Conservation (phyloP, 78 protist genomes). For the Anaeramoeba flamelloides region DNA sequence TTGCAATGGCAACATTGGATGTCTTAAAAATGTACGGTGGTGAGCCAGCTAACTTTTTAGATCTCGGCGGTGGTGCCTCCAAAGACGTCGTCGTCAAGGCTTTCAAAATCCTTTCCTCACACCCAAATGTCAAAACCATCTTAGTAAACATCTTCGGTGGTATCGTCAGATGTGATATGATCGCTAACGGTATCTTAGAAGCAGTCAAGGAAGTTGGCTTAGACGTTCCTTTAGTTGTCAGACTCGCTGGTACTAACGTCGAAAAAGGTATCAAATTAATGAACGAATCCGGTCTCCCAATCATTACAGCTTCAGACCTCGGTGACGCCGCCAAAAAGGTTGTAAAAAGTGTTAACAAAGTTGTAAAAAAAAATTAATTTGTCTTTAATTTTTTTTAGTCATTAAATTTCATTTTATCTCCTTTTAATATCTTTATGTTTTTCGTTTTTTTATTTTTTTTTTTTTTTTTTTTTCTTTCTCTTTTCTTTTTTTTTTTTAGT, state of each 20-base stretch:
- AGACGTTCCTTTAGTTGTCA: slow-evolving; percentile 25
- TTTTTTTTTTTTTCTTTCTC: no score
- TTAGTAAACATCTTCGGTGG: slow-evolving; percentile 36
- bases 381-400: no score
- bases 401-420: no score
- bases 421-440: no score
- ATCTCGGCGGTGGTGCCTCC: slow-evolving; percentile 85
- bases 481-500: no score
- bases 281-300: slow-evolving; percentile 34
- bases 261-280: slow-evolving; percentile 46
- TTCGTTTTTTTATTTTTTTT: no score
- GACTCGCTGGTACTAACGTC: slow-evolving; percentile 58
- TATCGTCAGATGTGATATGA: slow-evolving; percentile 27
- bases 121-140: slow-evolving; percentile 36
- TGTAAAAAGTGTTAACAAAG: slow-evolving; percentile 18
- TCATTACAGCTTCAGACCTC: slow-evolving; percentile 50
- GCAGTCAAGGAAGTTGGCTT: slow-evolving; percentile 9
- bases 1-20: slow-evolving; percentile 99
- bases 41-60: slow-evolving; percentile 93
- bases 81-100: slow-evolving; percentile 65
- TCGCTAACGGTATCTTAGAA: slow-evolving; percentile 18
- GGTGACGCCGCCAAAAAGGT: slow-evolving; percentile 69
- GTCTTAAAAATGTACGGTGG: slow-evolving; percentile 75
- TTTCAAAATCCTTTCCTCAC: slow-evolving; percentile 62
- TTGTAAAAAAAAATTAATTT: no score